Evolutionary conservation across 2,329 filamentous ascomycete species (phyloP), one percentile per base, ranked within the genome.

Genomic region (Chaetomiaceae sp.): DNA sequence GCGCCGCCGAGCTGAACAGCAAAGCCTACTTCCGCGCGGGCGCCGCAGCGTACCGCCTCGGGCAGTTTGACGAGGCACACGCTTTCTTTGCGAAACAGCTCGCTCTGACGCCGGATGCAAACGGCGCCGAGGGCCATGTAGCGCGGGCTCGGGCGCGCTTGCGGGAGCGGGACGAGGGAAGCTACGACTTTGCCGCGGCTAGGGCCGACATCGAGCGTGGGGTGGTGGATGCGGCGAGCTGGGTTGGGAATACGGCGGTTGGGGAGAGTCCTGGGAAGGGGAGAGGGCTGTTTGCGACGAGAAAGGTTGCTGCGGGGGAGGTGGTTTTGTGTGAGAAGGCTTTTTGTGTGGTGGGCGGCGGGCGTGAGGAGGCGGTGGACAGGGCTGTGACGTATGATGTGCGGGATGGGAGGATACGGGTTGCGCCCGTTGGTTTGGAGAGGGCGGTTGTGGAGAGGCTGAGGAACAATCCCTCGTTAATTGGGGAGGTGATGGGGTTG

Each of bases 11-110:
- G 13, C 51, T 53, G 8, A 18, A 53, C 32, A 29, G n/a, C 44
- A 53, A 53, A 20, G 33, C 37, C 18, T 48, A 48, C 33, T 48
- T 43, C 44, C 51, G 51, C 32, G 51, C 51, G 21, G 51, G 16
- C 6, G 11, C 32, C 1, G 51, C 51, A 7, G 51, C 51, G 1
- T 53, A 53, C 38, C 20, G 21, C 13, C 51, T 48, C 13, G 25
- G 23, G 8, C 4, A 36, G 2, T 53, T 43, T 20, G 3, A 9
- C 5, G 14, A 32, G 2, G 44, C 51, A 4, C 18, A 14, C 7
- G 23, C 2, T 23, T 11, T 32, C 10, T 53, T 53, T 11, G 23
- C 34, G 13, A 7, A 16, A 8, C 50, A 45, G 10, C 30, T 42
- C 4, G 3, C 10, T 2, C 50, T 48, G 3, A 43, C 27, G 23